These are phyloP conservation scores for Agrocybe praecox DNA, from an alignment of 768 basidiomycete species.

Conservation along the genomic window DNA sequence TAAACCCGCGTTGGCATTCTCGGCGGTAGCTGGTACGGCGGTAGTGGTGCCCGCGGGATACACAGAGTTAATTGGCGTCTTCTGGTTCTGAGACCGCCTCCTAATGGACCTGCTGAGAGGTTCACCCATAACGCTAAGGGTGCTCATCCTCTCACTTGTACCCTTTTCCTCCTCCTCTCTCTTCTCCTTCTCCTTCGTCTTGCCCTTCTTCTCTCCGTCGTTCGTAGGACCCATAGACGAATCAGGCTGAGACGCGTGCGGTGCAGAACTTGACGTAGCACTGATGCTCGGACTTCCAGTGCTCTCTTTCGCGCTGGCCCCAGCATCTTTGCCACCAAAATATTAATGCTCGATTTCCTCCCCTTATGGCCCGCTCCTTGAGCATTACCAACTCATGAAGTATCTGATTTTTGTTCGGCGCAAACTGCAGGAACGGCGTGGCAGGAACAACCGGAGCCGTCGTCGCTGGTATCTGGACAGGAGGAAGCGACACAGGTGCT, in stretches of 20 bases:
- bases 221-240: conserved; percentile 49
- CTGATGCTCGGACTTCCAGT: too few species aligned
- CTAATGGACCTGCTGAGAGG: conserved; percentile 64
- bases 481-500: too few species aligned
- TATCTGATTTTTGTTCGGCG: conserved; percentile 23
- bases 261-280: too few species aligned
- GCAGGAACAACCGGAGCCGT: too few species aligned
- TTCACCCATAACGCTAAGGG: conserved; percentile 86
- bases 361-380: conserved; percentile 51
- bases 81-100: conserved; percentile 45
- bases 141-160: conserved; percentile 79
- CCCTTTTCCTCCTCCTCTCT: conserved; percentile 14
- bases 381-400: conserved; percentile 2
- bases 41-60: conserved; percentile 42
- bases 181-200: not conserved
- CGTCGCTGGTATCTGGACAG: too few species aligned
- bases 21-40: too few species aligned
- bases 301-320: too few species aligned
- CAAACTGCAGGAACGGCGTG: too few species aligned
- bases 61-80: conserved; percentile 30
- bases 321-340: too few species aligned
- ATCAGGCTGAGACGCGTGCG: too few species aligned
- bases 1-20: too few species aligned
- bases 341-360: too few species aligned
- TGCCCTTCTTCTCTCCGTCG: conserved; percentile 17